phyloP scores from a whole-genome alignment of 176 grass and related monocot species.

The Zoysia japonica region DNA sequence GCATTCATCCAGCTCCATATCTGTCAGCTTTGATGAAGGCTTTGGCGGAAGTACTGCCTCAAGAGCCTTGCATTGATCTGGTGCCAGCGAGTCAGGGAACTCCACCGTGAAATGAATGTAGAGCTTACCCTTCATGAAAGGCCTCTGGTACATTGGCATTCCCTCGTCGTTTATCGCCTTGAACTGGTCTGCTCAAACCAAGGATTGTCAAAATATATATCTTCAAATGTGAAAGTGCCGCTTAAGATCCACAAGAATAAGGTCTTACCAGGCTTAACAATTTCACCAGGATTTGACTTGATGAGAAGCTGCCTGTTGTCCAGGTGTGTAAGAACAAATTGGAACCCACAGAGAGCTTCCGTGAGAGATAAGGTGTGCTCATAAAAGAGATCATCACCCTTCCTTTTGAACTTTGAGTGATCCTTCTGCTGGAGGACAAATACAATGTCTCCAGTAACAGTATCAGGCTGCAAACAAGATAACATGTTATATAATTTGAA shows the following conservation, averaged over 20 bases:
- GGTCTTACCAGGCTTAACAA: slow-evolving; percentile 84
- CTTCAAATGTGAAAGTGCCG: neutral
- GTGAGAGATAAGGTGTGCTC: slow-evolving; percentile 88
- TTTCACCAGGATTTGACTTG: slow-evolving; percentile 84
- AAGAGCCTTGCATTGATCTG: slow-evolving; percentile 77
- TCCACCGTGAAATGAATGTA: slow-evolving; percentile 94
- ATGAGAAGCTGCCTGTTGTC: slow-evolving; percentile 92
- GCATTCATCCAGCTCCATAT: slow-evolving; percentile 93
- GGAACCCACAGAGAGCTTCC: slow-evolving; percentile 90
- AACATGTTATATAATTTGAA: slow-evolving; percentile 25
- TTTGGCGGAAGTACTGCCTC: slow-evolving; percentile 77
- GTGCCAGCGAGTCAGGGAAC: slow-evolving; percentile 69
- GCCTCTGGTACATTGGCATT: slow-evolving; percentile 86
- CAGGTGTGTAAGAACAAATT: slow-evolving; percentile 89
- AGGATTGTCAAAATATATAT: slow-evolving; percentile 8
- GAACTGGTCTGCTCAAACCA: slow-evolving; percentile 70
- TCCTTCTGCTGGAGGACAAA: slow-evolving; percentile 94
- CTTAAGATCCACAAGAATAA: neutral
- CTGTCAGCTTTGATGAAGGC: slow-evolving; percentile 58
- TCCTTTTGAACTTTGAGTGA: slow-evolving; percentile 86
- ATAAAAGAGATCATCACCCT: slow-evolving; percentile 94
- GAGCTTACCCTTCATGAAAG: slow-evolving; percentile 96
- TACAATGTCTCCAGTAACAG: slow-evolving; percentile 89
- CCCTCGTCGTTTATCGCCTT: slow-evolving; percentile 96
- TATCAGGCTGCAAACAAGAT: slow-evolving; percentile 75